These are phyloP conservation scores for Fagus sylvatica DNA, from an alignment of 306 rosid species.

Conservation along the genomic window DNA sequence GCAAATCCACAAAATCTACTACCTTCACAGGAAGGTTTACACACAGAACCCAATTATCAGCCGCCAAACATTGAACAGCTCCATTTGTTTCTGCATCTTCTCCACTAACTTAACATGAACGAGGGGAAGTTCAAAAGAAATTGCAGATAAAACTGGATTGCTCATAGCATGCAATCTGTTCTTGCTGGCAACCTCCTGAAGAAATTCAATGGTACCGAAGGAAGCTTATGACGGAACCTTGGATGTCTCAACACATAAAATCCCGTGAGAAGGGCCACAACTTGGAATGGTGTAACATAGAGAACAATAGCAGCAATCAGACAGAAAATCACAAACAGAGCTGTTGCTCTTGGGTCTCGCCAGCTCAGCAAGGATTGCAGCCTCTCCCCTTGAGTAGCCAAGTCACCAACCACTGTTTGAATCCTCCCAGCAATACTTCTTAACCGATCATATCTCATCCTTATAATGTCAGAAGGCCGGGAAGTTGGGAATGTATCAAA, in stretches of 20 bases:
- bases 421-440: constrained; percentile 94
- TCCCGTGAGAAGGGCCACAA: constrained; percentile 85
- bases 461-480: constrained; percentile 70
- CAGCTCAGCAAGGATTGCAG: constrained; percentile 95
- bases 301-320: constrained; percentile 85
- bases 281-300: constrained; percentile 91
- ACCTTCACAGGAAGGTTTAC: constrained; percentile 36
- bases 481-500: constrained; percentile 91
- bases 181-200: constrained; percentile 96
- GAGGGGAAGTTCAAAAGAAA: neutral
- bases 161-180: constrained; percentile 96
- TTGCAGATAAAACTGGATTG: constrained; percentile 6
- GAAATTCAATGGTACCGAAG: constrained; percentile 92
- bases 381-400: constrained; percentile 98
- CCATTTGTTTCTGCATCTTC: constrained; percentile 35
- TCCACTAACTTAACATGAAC: constrained; percentile 15
- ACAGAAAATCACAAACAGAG: constrained; percentile 88
- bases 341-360: constrained; percentile 97
- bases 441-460: constrained; percentile 92
- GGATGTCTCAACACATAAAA: constrained; percentile 91
- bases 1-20: constrained; percentile 44
- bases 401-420: constrained; percentile 93
- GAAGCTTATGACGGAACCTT: constrained; percentile 95
- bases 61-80: constrained; percentile 35
- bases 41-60: constrained; percentile 36